Evolutionary conservation across 805 yeast genomes (phyloP).

Genomic region (Yarrowia divulgata): DNA sequence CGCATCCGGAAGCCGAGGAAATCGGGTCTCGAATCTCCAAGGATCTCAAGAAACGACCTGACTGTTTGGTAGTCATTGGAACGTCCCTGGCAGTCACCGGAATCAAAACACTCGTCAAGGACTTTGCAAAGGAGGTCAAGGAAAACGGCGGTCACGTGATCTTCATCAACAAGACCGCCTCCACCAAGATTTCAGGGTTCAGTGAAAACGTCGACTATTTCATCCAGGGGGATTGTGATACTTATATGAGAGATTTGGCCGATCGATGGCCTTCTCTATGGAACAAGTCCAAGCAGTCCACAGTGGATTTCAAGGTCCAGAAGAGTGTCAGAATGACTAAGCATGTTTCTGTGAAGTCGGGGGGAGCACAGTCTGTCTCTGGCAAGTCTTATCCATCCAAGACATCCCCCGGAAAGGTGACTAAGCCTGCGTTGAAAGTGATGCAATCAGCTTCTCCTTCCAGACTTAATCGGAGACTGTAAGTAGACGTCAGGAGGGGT

Average conservation of each 20-base stretch:
- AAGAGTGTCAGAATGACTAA: neutral
- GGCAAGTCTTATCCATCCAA: neutral
- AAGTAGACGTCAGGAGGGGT: neutral
- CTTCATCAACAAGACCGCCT: conserved; percentile 72
- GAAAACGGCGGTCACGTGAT: conserved; percentile 81
- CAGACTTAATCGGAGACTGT: neutral
- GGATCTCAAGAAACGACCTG: conserved; percentile 71
- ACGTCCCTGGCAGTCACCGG: conserved; percentile 93
- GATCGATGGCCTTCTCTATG: conserved; percentile 23
- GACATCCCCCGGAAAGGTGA: neutral
- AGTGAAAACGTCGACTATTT: conserved; percentile 69
- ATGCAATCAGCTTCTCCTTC: neutral
- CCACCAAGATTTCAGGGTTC: conserved; percentile 69
- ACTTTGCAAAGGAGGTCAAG: conserved; percentile 72
- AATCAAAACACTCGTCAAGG: conserved; percentile 76
- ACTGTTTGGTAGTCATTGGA: conserved; percentile 85
- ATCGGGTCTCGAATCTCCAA: conserved; percentile 71
- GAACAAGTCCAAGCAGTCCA: conserved; percentile 18
- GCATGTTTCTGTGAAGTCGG: neutral
- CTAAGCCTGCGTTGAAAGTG: conserved; percentile 5
- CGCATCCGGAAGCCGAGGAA: conserved; percentile 86
- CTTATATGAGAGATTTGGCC: conserved; percentile 60
- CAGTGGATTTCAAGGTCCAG: conserved; percentile 31
- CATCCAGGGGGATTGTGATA: conserved; percentile 79
- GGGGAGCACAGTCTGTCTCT: too few species aligned